phyloP scores from a whole-genome alignment of 495 filamentous ascomycete genomes.

The Xylaria sp. region DNA sequence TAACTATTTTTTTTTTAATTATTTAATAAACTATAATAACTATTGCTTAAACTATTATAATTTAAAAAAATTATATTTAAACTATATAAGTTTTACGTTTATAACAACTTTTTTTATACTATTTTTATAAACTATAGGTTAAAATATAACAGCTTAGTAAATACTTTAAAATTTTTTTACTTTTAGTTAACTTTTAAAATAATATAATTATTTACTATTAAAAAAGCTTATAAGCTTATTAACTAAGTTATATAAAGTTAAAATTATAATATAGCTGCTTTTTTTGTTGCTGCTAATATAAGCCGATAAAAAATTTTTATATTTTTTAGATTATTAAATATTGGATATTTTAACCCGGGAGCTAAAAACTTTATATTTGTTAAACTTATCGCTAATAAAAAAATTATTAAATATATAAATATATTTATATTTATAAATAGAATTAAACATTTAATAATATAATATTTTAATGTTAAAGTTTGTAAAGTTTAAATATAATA shows the following conservation, averaged over 20 bases:
- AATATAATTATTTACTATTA: neutral
- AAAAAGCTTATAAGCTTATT: neutral
- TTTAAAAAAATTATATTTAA: neutral
- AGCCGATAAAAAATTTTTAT: neutral
- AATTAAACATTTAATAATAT: neutral
- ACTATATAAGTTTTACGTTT: neutral
- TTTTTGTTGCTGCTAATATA: no score
- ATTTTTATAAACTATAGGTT: no score
- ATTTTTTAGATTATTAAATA: neutral
- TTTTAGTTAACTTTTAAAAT: neutral
- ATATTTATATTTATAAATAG: neutral
- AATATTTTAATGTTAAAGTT: neutral
- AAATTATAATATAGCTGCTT: neutral
- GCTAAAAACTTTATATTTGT: neutral
- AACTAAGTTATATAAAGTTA: neutral
- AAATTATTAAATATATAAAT: constrained; percentile 9
- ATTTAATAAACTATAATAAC: no score
- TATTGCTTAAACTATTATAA: neutral
- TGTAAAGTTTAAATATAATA: neutral
- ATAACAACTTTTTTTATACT: neutral
- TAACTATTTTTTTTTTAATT: neutral
- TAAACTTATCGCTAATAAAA: neutral
- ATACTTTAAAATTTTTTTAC: neutral
- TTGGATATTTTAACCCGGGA: neutral
- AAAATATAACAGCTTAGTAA: no score